Percentiles rank a stretch among this genome's conserved stretches.
phyloP scores from a whole-genome alignment of 805 yeast species.

The Nakazawaea ishiwadae region DNA sequence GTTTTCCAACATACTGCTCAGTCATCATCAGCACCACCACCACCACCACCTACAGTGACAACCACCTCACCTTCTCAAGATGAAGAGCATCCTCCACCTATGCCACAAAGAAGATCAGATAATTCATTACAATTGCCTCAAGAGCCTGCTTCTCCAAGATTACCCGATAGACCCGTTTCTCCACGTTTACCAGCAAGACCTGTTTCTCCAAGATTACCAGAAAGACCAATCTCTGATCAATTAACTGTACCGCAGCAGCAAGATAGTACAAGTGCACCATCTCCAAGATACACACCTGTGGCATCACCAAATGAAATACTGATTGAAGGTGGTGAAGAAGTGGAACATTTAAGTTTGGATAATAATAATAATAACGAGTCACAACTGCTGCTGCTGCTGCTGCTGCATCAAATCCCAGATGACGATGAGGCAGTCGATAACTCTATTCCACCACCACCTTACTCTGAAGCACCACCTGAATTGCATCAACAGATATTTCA shows the following conservation, averaged over 20 bases:
- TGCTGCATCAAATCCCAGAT: background rate
- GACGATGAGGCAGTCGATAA: background rate
- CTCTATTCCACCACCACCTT: slow-evolving; percentile 29
- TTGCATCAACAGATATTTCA: slow-evolving; percentile 4
- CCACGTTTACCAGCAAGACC: slow-evolving; percentile 3
- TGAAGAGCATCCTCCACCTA: background rate
- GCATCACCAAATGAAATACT: no score
- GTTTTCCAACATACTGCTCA: no score
- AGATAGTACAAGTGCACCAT: background rate
- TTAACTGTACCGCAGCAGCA: background rate
- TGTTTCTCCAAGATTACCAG: background rate
- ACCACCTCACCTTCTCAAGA: background rate
- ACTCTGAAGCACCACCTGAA: slow-evolving; percentile 27
- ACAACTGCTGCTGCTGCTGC: slow-evolving; percentile 15
- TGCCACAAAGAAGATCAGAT: background rate
- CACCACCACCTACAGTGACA: background rate
- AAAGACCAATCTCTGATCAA: background rate
- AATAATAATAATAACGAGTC: slow-evolving; percentile 12
- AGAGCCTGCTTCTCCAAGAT: slow-evolving; percentile 1
- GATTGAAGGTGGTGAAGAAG: no score
- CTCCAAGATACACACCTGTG: background rate
- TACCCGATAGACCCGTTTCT: background rate
- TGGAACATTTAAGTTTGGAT: no score
- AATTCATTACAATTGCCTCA: no score
- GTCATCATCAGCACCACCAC: no score